A percentile compares a stretch with the other conserved stretches of the same genome.
These are phyloP conservation scores for Talaromyces piceae DNA, from an alignment of 2,329 filamentous ascomycete genomes.

Conservation along the genomic window DNA sequence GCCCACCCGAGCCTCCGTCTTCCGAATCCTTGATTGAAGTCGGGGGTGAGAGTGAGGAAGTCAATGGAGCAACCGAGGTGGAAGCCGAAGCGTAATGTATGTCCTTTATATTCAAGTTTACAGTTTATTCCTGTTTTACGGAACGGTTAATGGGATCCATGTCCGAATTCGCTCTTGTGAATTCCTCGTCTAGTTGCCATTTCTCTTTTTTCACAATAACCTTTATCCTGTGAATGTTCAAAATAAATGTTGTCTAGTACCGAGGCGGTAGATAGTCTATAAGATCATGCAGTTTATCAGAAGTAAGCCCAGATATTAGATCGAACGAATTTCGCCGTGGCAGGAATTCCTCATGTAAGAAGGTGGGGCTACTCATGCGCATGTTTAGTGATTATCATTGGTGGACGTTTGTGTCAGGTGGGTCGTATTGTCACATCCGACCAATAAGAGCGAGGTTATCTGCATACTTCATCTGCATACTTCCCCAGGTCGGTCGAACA, in stretches of 20 bases:
- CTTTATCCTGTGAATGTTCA: background rate
- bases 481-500: background rate
- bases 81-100: constrained; percentile 16
- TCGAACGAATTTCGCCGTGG: background rate
- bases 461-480: constrained; percentile 1
- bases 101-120: background rate
- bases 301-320: background rate
- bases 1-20: constrained; percentile 37
- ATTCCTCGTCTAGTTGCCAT: background rate
- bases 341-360: background rate
- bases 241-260: background rate
- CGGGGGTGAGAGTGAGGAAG: constrained; percentile 22
- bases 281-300: background rate
- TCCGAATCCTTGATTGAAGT: constrained; percentile 37
- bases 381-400: background rate
- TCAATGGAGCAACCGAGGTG: constrained; percentile 25
- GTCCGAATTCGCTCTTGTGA: constrained; percentile 1
- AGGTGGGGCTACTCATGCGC: background rate
- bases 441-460: background rate
- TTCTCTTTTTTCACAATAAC: background rate
- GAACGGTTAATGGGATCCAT: constrained; percentile 4
- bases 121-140: background rate
- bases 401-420: background rate
- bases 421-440: background rate
- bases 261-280: background rate